Conservation (phyloP, 768 basidiomycete species). For the Russula earlei region DNA sequence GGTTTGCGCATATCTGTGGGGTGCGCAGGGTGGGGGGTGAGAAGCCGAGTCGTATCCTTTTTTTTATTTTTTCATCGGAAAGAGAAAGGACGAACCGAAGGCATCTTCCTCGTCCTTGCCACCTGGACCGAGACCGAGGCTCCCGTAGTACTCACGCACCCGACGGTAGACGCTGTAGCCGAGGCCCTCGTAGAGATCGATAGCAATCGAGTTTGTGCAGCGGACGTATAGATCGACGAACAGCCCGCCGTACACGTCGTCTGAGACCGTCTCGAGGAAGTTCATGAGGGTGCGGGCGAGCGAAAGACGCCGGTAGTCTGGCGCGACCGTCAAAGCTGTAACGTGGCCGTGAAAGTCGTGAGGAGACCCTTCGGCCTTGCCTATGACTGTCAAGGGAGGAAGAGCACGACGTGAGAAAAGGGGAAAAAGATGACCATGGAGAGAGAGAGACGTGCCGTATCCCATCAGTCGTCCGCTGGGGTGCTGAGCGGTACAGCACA, state of each 20-base stretch:
- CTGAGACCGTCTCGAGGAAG: constrained; percentile 77
- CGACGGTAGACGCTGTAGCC: constrained; percentile 90
- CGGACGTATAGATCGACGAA: constrained; percentile 97
- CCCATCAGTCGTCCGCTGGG: constrained; percentile 83
- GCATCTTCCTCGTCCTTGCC: constrained; percentile 82
- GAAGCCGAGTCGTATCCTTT: background rate
- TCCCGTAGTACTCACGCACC: constrained; percentile 85
- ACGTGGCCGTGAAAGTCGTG: constrained; percentile 90
- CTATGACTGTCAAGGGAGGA: constrained; percentile 54
- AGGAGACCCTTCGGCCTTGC: constrained; percentile 77
- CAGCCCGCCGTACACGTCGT: constrained; percentile 70
- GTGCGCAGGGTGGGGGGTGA: background rate
- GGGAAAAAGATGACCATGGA: no score
- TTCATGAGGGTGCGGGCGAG: constrained; percentile 83
- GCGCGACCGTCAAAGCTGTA: constrained; percentile 90
- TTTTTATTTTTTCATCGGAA: background rate
- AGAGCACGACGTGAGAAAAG: no score
- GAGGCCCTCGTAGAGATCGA: constrained; percentile 84
- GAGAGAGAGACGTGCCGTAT: constrained; percentile 54
- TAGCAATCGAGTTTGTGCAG: constrained; percentile 75
- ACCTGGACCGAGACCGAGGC: constrained; percentile 64
- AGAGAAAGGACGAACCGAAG: constrained; percentile 54
- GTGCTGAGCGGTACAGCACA: constrained; percentile 76
- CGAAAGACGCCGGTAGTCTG: constrained; percentile 81
- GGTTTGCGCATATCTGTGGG: constrained; percentile 64